These are phyloP conservation scores for Forsythia viridissima DNA, from an alignment of 257 asterid genomes.

Conservation along the genomic window DNA sequence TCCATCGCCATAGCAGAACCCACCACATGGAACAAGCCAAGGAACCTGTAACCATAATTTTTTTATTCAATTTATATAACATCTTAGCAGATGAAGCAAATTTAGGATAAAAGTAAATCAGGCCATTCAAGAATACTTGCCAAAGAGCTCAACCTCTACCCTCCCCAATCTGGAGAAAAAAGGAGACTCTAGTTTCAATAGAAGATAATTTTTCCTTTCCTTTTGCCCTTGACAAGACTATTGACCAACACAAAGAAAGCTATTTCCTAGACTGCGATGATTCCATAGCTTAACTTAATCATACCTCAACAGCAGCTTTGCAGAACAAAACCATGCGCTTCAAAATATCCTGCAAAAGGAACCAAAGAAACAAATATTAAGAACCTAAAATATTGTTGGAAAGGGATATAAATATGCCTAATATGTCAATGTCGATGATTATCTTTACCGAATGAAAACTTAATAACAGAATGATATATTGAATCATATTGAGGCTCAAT, in stretches of 20 bases:
- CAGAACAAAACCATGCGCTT: constrained; percentile 93
- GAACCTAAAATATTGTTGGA: constrained; percentile 1
- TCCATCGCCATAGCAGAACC: constrained; percentile 97
- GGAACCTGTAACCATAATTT: constrained; percentile 63
- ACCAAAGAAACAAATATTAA: constrained; percentile 21
- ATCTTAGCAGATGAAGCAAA: constrained; percentile 4
- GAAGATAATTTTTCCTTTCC: neutral
- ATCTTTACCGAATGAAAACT: neutral
- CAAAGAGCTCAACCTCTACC: neutral
- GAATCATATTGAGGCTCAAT: neutral
- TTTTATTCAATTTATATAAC: constrained; percentile 12
- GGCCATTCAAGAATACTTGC: neutral
- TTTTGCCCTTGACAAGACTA: neutral
- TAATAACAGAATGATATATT: neutral
- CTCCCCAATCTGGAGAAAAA: neutral
- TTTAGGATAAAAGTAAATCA: neutral
- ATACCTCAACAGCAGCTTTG: constrained; percentile 97
- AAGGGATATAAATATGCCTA: neutral
- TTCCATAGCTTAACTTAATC: constrained; percentile 16
- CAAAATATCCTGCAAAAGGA: constrained; percentile 74
- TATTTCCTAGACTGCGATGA: neutral
- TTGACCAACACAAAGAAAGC: neutral
- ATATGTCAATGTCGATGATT: neutral
- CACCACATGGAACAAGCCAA: constrained; percentile 98
- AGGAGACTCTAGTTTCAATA: neutral